phyloP scores from a whole-genome alignment of 169 alveolate genomes.

The Neospora caninum region DNA sequence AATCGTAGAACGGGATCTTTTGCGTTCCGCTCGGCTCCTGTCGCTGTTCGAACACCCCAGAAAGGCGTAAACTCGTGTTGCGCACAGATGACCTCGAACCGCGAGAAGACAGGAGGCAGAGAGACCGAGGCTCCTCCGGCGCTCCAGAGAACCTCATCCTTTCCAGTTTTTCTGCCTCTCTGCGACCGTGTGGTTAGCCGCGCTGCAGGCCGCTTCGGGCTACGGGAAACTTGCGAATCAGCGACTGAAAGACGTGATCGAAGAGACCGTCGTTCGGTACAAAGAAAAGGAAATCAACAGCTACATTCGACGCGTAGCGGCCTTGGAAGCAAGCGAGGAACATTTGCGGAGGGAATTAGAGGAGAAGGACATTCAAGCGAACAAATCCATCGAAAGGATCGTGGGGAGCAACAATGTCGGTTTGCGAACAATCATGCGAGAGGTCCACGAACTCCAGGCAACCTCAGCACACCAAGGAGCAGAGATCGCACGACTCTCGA shows the following conservation, averaged over 20 bases:
- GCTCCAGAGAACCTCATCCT: too few relatives aligned
- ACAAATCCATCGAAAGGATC: neutral
- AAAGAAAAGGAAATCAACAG: neutral
- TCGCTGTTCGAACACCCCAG: too few relatives aligned
- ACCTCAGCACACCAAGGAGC: neutral
- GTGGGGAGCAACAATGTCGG: neutral
- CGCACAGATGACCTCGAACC: too few relatives aligned
- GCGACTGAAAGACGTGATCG: neutral
- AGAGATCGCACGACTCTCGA: neutral
- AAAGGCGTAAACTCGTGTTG: too few relatives aligned
- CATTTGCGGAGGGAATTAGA: neutral
- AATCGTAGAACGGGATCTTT: too few relatives aligned
- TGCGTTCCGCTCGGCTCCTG: too few relatives aligned
- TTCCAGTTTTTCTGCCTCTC: too few relatives aligned
- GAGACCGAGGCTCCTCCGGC: too few relatives aligned
- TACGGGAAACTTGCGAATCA: neutral
- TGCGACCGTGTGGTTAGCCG: neutral
- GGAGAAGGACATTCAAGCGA: neutral
- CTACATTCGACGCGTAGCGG: neutral
- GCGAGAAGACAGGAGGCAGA: too few relatives aligned
- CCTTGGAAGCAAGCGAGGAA: neutral
- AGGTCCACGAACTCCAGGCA: conserved; percentile 2
- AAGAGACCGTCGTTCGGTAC: neutral
- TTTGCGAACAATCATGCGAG: neutral
- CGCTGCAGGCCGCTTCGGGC: neutral